These are phyloP conservation scores for Rosa persica DNA, from an alignment of 306 rosid genomes.

Conservation along the genomic window DNA sequence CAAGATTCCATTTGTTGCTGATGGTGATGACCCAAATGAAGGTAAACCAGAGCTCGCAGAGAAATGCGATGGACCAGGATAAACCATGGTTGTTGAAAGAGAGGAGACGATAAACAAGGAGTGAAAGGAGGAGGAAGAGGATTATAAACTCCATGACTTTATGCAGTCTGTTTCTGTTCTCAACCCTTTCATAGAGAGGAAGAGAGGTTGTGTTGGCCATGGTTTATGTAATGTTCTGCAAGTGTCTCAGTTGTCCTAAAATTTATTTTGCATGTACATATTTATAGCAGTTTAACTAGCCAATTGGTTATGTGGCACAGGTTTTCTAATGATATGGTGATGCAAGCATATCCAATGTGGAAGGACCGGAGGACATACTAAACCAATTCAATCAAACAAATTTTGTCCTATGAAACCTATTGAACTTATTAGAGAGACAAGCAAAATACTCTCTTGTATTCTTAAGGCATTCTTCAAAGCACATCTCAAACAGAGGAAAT, in stretches of 20 bases:
- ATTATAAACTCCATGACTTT: conserved; percentile 16
- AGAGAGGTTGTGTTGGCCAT: conserved; percentile 5
- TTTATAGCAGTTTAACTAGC: neutral
- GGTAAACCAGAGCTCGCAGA: conserved; percentile 34
- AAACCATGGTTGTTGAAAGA: conserved; percentile 14
- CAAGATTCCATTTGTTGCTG: conserved; percentile 28
- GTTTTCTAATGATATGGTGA: conserved; percentile 2
- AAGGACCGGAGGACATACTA: neutral
- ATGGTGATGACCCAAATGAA: conserved; percentile 11
- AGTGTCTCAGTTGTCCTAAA: neutral
- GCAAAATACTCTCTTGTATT: neutral
- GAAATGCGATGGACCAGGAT: conserved; percentile 25
- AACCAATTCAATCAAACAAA: neutral
- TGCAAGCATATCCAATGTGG: neutral
- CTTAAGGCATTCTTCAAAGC: neutral
- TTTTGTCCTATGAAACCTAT: neutral
- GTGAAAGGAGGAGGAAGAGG: conserved; percentile 30
- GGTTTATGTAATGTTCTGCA: neutral
- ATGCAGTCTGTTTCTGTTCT: conserved; percentile 1
- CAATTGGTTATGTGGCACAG: neutral
- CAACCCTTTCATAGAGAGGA: conserved; percentile 15
- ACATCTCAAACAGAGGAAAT: neutral
- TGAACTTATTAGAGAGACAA: neutral
- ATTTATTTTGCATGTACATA: neutral
- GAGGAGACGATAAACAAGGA: conserved; percentile 26